Percentiles rank a stretch among this genome's conserved stretches.
Evolutionary conservation across 805 yeast species (phyloP).

Genomic region (Ogataea polymorpha): DNA sequence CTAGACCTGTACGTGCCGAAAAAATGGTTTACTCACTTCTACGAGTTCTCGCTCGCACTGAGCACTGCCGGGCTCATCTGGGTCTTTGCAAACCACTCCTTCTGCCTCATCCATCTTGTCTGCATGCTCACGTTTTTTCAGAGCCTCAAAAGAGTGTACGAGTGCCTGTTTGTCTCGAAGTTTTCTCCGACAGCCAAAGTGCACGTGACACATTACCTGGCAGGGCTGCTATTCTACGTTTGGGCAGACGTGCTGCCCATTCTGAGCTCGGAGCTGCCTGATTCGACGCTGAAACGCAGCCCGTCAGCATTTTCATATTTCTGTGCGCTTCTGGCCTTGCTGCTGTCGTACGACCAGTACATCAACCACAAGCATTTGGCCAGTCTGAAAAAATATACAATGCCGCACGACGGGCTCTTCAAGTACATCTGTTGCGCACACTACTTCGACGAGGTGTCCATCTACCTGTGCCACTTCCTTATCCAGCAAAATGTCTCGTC

Average conservation of each 20-base stretch:
- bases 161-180: conserved; percentile 48
- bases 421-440: conserved; percentile 59
- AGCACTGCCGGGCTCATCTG: conserved; percentile 14
- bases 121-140: conserved; percentile 40
- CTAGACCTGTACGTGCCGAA: conserved; percentile 51
- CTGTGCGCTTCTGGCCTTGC: conserved; percentile 24
- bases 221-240: conserved; percentile 59
- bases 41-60: conserved; percentile 37
- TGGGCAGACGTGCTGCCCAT: conserved; percentile 40
- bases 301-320: neutral
- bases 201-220: conserved; percentile 63
- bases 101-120: conserved; percentile 9
- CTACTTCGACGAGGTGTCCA: conserved; percentile 60
- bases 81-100: neutral
- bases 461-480: conserved; percentile 41
- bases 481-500: conserved; percentile 19
- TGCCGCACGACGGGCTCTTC: conserved; percentile 53
- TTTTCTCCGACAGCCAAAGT: conserved; percentile 50
- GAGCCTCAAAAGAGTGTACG: conserved; percentile 52
- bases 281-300: neutral
- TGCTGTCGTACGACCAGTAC: conserved; percentile 45
- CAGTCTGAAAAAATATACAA: conserved; percentile 48
- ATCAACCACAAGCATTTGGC: conserved; percentile 51
- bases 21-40: conserved; percentile 60
- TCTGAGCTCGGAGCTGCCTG: conserved; percentile 16